Base-by-base conservation (phyloP, 805 yeast species). In the Helenozyma rhizophorensis region DNA sequence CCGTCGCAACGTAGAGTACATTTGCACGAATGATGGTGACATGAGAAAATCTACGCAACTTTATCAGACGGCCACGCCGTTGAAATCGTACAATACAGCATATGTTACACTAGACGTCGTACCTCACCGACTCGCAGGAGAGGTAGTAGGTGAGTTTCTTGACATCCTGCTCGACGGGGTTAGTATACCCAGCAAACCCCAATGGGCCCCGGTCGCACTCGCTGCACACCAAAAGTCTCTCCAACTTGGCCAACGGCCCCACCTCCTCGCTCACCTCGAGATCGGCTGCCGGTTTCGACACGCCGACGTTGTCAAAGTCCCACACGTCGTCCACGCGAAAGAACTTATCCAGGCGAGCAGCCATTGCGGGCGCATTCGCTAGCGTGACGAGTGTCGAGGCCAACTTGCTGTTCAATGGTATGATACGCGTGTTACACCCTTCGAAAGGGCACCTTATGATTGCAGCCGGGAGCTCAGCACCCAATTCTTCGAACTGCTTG, bases 251-350 rank as follows among this genome's bases (percentile, higher is more conserved):
- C 16, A 40, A 31, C 8, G 33, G 34, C 6, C 36, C 39, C 14
- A 47, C 48, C 1, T 36, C 6, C 39, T 34, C 9, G 60, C 61
- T 14, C 55, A 57, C 4, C 47, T 41, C 29, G 52, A 53, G 25
- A 9, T 45, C 50, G 7, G 49, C 50, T 2, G 65, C 30, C 1
- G 68, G 60, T 36, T 69, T 69, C 1, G 88, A 80, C 2, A 83
- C 90, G 1, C 87, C 89, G 28, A 83, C 73, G 47, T 83, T 83
- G 42, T 83, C 89, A 46, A 83, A 83, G 42, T 76, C 83, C 93
- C 93, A 83, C 33, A 79, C 76, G 47, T 81, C 85, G 2, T 58
- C 48, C 2, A 80, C 60, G 18, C 60, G 47, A 26, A 68, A 62
- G 47, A 76, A 79, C 4, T 17, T 13, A 13, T 18, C 25, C 3